Conservation (phyloP, 75 land plant species). For the Pinus albicaulis region DNA sequence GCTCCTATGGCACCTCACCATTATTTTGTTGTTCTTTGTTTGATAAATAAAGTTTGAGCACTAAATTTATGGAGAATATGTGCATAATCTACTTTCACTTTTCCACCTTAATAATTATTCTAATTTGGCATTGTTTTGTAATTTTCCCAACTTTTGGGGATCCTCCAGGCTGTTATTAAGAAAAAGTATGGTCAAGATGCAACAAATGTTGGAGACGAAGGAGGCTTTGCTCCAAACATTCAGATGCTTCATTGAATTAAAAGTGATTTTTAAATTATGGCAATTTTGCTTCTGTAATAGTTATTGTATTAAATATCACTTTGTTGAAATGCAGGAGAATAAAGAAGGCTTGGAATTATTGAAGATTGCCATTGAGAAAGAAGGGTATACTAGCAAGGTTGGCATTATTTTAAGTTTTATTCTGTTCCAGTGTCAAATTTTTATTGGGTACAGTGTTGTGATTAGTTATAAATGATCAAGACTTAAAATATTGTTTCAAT, state of each 20-base stretch:
- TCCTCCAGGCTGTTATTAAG: constrained; percentile 85
- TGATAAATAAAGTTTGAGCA: neutral
- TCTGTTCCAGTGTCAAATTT: neutral
- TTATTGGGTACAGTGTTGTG: neutral
- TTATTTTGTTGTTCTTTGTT: neutral
- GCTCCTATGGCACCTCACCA: neutral
- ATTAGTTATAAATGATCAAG: neutral
- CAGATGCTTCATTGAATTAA: constrained; percentile 44
- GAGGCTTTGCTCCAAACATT: constrained; percentile 99
- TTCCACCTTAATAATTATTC: neutral
- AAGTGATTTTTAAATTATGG: neutral
- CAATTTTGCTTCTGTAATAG: neutral
- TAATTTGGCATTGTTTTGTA: neutral
- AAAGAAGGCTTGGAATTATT: constrained; percentile 93
- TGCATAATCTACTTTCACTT: neutral
- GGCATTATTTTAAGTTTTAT: constrained; percentile 10
- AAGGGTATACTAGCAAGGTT: constrained; percentile 95
- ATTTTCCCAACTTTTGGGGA: neutral
- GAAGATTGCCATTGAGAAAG: constrained; percentile 94
- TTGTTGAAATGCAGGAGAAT: constrained; percentile 64
- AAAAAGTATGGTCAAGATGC: constrained; percentile 99
- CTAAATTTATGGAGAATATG: neutral
- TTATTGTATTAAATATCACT: neutral
- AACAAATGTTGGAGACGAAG: constrained; percentile 99
- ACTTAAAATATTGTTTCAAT: neutral